Conservation (phyloP, 75 land plant species). For the Ceratopteris richardii region DNA sequence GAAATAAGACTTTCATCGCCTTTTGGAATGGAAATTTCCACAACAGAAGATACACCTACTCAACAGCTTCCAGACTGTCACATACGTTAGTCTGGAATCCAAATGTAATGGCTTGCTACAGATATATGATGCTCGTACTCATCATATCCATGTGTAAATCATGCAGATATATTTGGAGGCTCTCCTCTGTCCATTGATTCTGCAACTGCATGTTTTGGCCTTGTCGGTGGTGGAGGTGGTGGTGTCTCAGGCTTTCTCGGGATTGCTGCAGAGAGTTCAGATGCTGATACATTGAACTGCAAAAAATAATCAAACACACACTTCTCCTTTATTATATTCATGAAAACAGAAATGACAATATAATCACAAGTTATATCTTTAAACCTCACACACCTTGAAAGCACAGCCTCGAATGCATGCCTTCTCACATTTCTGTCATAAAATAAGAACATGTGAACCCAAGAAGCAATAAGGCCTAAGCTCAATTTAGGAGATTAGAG, state of each 20-base stretch:
- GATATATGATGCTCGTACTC: too few relatives aligned
- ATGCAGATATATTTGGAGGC: conserved; percentile 3
- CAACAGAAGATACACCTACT: too few relatives aligned
- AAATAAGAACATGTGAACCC: neutral
- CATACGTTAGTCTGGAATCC: too few relatives aligned
- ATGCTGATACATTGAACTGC: conserved; percentile 13
- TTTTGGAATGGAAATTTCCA: too few relatives aligned
- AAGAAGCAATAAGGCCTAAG: too few relatives aligned
- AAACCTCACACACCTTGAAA: conserved; percentile 6
- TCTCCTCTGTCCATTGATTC: neutral
- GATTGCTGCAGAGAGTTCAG: neutral
- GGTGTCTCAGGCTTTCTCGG: conserved; percentile 7
- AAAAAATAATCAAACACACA: neutral
- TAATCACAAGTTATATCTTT: neutral
- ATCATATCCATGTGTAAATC: too few relatives aligned
- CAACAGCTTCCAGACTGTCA: too few relatives aligned
- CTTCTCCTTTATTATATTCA: neutral
- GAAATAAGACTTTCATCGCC: too few relatives aligned
- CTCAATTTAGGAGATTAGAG: too few relatives aligned
- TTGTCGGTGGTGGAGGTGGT: neutral
- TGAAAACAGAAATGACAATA: neutral
- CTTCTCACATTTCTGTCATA: conserved; percentile 13
- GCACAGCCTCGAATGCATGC: conserved; percentile 18
- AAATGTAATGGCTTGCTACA: too few relatives aligned
- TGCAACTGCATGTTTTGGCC: neutral